Evolutionary conservation across 805 yeast species (phyloP).

Genomic region (Schwanniomyces vanrijiae): DNA sequence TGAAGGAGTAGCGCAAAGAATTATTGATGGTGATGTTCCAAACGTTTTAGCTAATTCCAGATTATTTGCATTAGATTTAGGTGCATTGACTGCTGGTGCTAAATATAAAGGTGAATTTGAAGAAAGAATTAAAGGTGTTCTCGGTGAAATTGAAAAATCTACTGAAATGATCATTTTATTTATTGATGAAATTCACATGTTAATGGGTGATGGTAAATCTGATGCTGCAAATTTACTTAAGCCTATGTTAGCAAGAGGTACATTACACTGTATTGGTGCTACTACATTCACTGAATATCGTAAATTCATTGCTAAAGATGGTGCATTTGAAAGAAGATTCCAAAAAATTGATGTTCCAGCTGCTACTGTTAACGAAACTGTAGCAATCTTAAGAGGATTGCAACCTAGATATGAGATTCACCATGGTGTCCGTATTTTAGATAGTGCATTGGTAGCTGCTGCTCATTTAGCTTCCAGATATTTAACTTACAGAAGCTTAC

Average conservation of each 20-base stretch:
- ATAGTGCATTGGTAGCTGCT: slow-evolving; percentile 86
- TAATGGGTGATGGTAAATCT: slow-evolving; percentile 98
- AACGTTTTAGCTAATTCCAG: slow-evolving; percentile 77
- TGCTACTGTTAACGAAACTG: slow-evolving; percentile 88
- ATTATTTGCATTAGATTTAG: slow-evolving; percentile 86
- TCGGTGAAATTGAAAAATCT: slow-evolving; percentile 89
- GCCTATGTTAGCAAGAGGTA: slow-evolving; percentile 96
- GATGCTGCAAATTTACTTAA: slow-evolving; percentile 96
- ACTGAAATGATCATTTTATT: slow-evolving; percentile 83
- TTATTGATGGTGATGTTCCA: slow-evolving; percentile 94
- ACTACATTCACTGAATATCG: slow-evolving; percentile 95
- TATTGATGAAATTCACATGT: slow-evolving; percentile 98
- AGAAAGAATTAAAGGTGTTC: slow-evolving; percentile 95
- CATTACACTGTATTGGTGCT: slow-evolving; percentile 96
- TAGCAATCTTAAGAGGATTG: slow-evolving; percentile 93
- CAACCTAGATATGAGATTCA: slow-evolving; percentile 92
- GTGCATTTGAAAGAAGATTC: slow-evolving; percentile 98
- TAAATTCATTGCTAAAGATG: slow-evolving; percentile 90
- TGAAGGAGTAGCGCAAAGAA: slow-evolving; percentile 98
- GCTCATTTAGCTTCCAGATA: slow-evolving; percentile 93
- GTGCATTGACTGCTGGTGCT: slow-evolving; percentile 98
- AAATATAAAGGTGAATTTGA: slow-evolving; percentile 98
- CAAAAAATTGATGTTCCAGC: slow-evolving; percentile 96
- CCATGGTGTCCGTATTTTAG: slow-evolving; percentile 94
- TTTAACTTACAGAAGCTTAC: slow-evolving; percentile 87